Conservation (phyloP, 177 flowering plant genomes). For the Vitis hybrid region DNA sequence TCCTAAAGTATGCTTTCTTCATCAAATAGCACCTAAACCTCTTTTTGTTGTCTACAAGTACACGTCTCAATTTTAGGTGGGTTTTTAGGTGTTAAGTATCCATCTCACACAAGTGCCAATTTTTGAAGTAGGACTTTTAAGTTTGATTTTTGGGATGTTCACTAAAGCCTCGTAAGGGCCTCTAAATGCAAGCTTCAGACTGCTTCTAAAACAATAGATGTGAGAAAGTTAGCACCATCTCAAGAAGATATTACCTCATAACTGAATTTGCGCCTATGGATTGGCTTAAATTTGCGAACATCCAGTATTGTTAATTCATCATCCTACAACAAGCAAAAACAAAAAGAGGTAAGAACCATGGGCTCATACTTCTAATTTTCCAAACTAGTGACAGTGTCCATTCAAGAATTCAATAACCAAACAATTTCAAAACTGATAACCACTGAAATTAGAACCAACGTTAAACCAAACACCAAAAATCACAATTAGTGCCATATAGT, state of each 20-base stretch:
- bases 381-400: not conserved
- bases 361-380: not conserved
- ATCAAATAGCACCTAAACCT: too few relatives aligned
- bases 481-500: not conserved
- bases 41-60: too few relatives aligned
- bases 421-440: too few relatives aligned
- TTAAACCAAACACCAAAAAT: not conserved
- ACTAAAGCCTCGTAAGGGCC: not conserved
- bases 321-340: conserved; percentile 48
- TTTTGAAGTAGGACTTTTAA: not conserved
- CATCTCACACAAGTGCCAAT: not conserved
- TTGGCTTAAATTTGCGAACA: conserved; percentile 92
- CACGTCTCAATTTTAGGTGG: not conserved
- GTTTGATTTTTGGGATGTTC: too few relatives aligned
- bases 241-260: conserved; percentile 65
- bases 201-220: not conserved
- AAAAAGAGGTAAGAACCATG: not conserved
- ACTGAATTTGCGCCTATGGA: conserved; percentile 85
- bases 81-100: not conserved
- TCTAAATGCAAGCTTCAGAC: not conserved
- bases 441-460: not conserved
- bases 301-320: conserved; percentile 96
- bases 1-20: too few relatives aligned
- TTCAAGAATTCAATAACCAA: not conserved
- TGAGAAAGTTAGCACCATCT: not conserved